These are phyloP conservation scores for Giardia muris DNA, from an alignment of 208 protist species.

Conservation along the genomic window DNA sequence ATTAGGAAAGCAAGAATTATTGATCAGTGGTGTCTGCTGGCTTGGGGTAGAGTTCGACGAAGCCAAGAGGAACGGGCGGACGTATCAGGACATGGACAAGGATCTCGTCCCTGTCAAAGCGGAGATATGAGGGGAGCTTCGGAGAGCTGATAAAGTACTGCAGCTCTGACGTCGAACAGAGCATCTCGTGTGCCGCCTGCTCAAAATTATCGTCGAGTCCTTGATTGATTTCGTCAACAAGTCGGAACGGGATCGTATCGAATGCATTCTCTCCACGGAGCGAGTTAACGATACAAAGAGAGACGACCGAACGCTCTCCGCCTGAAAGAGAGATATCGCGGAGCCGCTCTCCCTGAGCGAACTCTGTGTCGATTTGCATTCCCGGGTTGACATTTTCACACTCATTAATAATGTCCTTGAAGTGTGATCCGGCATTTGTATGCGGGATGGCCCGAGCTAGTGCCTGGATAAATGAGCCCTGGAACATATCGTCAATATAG, in stretches of 20 bases:
- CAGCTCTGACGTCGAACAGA: background rate
- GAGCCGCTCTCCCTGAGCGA: background rate
- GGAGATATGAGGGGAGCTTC: background rate
- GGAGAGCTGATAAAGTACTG: background rate
- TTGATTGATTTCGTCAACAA: slow-evolving; percentile 19
- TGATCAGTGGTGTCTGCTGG: no score
- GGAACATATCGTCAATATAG: no score
- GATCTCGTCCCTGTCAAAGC: background rate
- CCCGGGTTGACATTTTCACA: no score
- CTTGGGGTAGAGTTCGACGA: no score
- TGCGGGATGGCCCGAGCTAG: no score
- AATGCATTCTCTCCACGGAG: background rate
- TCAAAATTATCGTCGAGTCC: slow-evolving; percentile 13
- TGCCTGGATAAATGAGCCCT: no score
- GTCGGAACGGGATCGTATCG: background rate
- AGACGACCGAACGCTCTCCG: background rate
- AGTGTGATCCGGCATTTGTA: no score
- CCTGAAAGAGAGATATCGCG: background rate
- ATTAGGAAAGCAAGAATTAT: no score
- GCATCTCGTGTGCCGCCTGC: background rate
- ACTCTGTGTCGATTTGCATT: background rate
- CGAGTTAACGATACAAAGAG: background rate
- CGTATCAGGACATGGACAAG: background rate
- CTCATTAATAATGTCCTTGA: no score
- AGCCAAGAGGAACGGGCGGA: no score